Evolutionary conservation across 2,329 filamentous ascomycete genomes (phyloP).

Genomic region (Ophiostoma tasmaniense): DNA sequence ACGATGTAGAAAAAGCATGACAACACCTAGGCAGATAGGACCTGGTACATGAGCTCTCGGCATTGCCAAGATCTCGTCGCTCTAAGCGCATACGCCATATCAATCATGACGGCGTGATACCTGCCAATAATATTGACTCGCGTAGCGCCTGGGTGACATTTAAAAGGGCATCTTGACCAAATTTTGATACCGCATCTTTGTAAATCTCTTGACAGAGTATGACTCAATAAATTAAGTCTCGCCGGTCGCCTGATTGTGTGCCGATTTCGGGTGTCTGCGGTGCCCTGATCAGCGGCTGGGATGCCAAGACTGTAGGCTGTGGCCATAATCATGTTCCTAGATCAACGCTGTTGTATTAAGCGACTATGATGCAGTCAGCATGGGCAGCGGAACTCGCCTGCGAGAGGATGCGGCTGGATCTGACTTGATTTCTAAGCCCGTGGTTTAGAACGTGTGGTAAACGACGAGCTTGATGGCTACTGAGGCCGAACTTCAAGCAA

Average conservation of each 20-base stretch:
- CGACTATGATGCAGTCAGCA: background rate
- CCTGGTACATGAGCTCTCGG: too few relatives aligned
- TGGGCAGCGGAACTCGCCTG: background rate
- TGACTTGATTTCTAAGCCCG: too few relatives aligned
- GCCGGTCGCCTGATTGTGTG: too few relatives aligned
- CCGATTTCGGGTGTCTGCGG: background rate
- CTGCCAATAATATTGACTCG: background rate
- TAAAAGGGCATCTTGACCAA: too few relatives aligned
- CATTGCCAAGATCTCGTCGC: background rate
- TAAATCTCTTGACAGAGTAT: too few relatives aligned
- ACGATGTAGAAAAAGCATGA: too few relatives aligned
- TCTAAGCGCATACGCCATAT: background rate
- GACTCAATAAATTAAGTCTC: background rate
- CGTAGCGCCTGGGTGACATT: background rate
- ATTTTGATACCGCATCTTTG: too few relatives aligned
- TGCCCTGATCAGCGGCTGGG: background rate
- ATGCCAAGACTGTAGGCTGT: background rate
- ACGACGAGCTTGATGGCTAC: background rate
- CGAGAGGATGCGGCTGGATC: too few relatives aligned
- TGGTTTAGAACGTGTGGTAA: background rate
- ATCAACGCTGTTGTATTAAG: background rate
- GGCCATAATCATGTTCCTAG: background rate
- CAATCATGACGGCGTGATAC: background rate
- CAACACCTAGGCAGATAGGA: background rate
- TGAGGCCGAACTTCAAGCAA: background rate